Conservation (phyloP, 768 basidiomycete species). For the Boletus bicolor region DNA sequence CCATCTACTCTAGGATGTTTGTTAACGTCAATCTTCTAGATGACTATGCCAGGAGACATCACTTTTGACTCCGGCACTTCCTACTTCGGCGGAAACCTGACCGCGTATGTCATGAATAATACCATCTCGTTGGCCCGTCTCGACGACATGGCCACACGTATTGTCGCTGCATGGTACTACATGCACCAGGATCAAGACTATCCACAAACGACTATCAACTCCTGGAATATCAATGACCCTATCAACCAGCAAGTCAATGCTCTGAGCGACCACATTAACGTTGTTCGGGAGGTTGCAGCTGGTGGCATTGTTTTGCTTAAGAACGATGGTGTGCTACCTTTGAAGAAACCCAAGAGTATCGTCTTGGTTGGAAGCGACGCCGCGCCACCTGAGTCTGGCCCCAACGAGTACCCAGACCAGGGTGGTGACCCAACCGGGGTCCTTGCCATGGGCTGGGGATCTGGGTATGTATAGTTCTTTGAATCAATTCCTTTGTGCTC, state of each 20-base stretch:
- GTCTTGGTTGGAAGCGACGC: slow-evolving; percentile 63
- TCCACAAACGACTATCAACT: slow-evolving; percentile 24
- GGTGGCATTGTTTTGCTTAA: slow-evolving; percentile 68
- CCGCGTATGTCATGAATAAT: slow-evolving; percentile 56
- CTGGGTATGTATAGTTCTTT: slow-evolving; percentile 43
- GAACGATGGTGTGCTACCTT: slow-evolving; percentile 57
- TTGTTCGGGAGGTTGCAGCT: slow-evolving; percentile 61
- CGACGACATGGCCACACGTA: slow-evolving; percentile 71
- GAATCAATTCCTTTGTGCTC: neutral
- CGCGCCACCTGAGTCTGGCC: slow-evolving; percentile 61
- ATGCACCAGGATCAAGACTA: slow-evolving; percentile 32
- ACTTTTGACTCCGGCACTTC: slow-evolving; percentile 33
- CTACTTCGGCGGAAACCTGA: slow-evolving; percentile 62
- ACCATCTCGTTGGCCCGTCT: slow-evolving; percentile 55
- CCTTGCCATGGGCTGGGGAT: slow-evolving; percentile 92
- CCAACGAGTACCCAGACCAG: slow-evolving; percentile 65
- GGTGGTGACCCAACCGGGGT: slow-evolving; percentile 61
- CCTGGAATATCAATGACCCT: slow-evolving; percentile 29
- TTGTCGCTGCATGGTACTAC: slow-evolving; percentile 61
- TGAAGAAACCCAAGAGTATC: slow-evolving; percentile 56
- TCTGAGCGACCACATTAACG: slow-evolving; percentile 46
- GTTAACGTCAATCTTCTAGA: slow-evolving; percentile 36
- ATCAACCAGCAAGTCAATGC: slow-evolving; percentile 51
- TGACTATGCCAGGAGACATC: slow-evolving; percentile 73
- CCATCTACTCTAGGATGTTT: neutral